Evolutionary conservation across 495 filamentous ascomycete species (phyloP).

Genomic region (Aspergillus diversus): DNA sequence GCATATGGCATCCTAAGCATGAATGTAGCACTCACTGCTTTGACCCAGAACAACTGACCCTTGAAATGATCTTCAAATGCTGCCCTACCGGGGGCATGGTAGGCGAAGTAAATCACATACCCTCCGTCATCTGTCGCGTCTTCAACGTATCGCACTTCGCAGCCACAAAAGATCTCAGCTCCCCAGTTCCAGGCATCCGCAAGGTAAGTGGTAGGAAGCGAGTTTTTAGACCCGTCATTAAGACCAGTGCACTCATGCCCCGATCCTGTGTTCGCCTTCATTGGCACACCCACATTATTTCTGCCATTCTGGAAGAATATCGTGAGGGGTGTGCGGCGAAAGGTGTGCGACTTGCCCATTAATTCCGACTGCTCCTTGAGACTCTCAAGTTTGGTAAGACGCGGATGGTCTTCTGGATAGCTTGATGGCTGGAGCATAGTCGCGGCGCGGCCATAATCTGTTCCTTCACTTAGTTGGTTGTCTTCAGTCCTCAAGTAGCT

Average conservation of each 20-base stretch:
- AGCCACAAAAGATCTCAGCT: slow-evolving; percentile 73
- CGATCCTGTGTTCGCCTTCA: slow-evolving; percentile 60
- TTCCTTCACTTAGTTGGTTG: not conserved
- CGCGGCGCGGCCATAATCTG: slow-evolving; percentile 60
- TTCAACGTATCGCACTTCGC: slow-evolving; percentile 68
- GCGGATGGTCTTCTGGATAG: slow-evolving; percentile 61
- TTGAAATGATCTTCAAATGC: slow-evolving; percentile 60
- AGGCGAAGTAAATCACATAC: slow-evolving; percentile 67
- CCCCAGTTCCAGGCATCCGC: slow-evolving; percentile 79
- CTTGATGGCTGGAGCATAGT: slow-evolving; percentile 60
- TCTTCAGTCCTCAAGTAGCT: not conserved
- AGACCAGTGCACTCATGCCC: slow-evolving; percentile 66
- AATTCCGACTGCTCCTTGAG: slow-evolving; percentile 57
- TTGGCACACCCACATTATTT: slow-evolving; percentile 64
- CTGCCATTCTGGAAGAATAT: slow-evolving; percentile 62
- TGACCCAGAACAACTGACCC: slow-evolving; percentile 70
- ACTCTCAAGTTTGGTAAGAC: slow-evolving; percentile 58
- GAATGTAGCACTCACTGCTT: slow-evolving; percentile 63
- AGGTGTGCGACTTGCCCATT: slow-evolving; percentile 55
- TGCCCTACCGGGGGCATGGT: slow-evolving; percentile 62
- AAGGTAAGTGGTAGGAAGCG: slow-evolving; percentile 66
- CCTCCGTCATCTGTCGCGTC: slow-evolving; percentile 52
- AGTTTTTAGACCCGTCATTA: slow-evolving; percentile 71
- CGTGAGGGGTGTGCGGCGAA: slow-evolving; percentile 61
- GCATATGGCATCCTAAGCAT: not conserved